phyloP scores from a whole-genome alignment of 75 land plant genomes.

The Cryptomeria japonica region DNA sequence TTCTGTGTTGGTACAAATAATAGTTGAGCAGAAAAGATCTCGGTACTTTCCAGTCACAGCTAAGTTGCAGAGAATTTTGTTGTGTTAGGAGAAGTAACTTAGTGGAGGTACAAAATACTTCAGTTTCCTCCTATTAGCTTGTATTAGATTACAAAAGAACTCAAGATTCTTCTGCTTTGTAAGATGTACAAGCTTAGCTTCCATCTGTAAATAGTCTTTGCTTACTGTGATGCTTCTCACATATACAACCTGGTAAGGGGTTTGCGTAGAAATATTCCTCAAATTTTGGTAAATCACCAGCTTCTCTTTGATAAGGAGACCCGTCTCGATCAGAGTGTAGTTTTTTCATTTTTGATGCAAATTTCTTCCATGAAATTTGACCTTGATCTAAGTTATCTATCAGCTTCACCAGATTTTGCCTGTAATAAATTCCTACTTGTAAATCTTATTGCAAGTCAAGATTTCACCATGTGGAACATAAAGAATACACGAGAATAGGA shows the following conservation, averaged over 20 bases:
- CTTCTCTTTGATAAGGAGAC: conserved; percentile 60
- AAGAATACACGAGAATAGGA: background rate
- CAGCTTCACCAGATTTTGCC: conserved; percentile 72
- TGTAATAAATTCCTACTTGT: conserved; percentile 21
- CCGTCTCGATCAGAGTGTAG: conserved; percentile 65
- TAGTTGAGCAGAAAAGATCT: background rate
- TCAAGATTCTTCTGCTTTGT: background rate
- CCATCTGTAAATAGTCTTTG: background rate
- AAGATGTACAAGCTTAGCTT: background rate
- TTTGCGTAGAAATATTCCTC: conserved; percentile 97
- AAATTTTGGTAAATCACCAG: conserved; percentile 80
- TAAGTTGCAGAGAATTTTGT: background rate
- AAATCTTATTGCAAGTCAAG: background rate
- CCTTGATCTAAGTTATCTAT: conserved; percentile 72
- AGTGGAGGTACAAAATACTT: background rate
- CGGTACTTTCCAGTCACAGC: background rate
- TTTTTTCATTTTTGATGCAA: conserved; percentile 64
- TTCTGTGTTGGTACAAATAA: background rate
- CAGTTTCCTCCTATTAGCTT: background rate
- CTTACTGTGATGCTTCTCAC: conserved; percentile 32
- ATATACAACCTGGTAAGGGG: conserved; percentile 94
- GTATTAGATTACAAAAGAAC: background rate
- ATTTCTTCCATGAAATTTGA: conserved; percentile 65
- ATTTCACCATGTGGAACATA: background rate
- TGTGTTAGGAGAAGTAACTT: background rate